A percentile compares a stretch with the other conserved stretches of the same genome.
Conservation (phyloP, 257 asterid genomes). For the Ocimum tenuiflorum region DNA sequence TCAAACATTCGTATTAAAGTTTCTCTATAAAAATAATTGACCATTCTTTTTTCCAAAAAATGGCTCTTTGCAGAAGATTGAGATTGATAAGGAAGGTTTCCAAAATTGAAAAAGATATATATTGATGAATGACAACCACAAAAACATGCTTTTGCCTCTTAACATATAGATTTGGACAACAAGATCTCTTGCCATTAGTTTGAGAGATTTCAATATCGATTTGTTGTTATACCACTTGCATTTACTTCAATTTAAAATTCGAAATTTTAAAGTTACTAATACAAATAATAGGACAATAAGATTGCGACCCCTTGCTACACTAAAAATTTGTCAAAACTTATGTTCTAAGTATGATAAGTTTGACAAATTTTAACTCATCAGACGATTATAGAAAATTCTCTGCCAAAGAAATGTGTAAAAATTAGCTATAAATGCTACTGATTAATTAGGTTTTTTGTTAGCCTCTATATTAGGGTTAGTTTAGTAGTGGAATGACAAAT, state of each 20-base stretch:
- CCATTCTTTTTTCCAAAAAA: slow-evolving; percentile 4
- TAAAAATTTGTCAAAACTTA: too few species aligned
- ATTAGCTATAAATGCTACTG: too few species aligned
- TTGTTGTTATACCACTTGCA: background rate
- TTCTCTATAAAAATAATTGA: background rate
- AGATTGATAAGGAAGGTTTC: slow-evolving; percentile 2
- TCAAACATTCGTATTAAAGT: background rate
- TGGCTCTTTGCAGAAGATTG: slow-evolving; percentile 5
- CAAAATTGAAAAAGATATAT: slow-evolving; percentile 7
- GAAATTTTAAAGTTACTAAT: too few species aligned
- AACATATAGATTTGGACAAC: background rate
- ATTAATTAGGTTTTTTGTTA: too few species aligned
- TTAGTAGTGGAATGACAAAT: too few species aligned
- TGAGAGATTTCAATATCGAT: background rate
- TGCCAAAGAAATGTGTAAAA: too few species aligned
- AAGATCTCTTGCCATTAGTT: background rate
- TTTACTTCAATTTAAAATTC: background rate
- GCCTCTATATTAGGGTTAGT: too few species aligned
- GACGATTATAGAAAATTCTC: too few species aligned
- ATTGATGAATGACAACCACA: slow-evolving; percentile 20
- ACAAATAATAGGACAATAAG: too few species aligned
- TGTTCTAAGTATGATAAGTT: too few species aligned
- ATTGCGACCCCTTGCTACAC: too few species aligned
- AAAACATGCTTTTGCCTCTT: slow-evolving; percentile 7
- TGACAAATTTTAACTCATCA: too few species aligned